These are phyloP conservation scores for Diutina mesorugosa DNA, from an alignment of 1,139 yeast genomes.

Conservation along the genomic window DNA sequence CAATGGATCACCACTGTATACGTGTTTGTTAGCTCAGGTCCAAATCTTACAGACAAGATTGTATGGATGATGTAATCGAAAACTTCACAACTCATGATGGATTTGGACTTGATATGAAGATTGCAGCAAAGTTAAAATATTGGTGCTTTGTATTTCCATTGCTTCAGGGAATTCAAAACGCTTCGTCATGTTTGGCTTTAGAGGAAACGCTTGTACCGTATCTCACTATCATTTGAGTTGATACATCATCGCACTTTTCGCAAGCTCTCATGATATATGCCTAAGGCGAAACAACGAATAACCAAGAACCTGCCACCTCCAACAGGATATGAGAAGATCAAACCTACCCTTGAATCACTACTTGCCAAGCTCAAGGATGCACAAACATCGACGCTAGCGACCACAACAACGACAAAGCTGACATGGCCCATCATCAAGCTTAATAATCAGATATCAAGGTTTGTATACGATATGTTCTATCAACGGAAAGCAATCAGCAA, in stretches of 20 bases:
- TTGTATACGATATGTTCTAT: constrained; percentile 63
- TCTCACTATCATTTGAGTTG: too few species aligned
- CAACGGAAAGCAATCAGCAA: constrained; percentile 53
- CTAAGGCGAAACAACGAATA: constrained; percentile 6
- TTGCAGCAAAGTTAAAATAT: too few species aligned
- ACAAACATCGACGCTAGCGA: constrained; percentile 19
- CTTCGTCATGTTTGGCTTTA: too few species aligned
- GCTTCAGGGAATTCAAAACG: too few species aligned
- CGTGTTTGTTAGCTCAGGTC: too few species aligned
- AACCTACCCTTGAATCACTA: constrained; percentile 56
- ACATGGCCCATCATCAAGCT: constrained; percentile 65
- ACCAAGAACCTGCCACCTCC: constrained; percentile 31
- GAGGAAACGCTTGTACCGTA: too few species aligned
- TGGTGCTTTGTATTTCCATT: too few species aligned
- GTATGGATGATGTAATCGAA: too few species aligned
- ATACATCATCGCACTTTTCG: background rate
- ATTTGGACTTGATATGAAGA: too few species aligned
- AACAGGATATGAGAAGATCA: constrained; percentile 62
- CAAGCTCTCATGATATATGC: constrained; percentile 3
- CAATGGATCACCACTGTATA: too few species aligned
- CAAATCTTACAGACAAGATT: too few species aligned
- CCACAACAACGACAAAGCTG: constrained; percentile 35
- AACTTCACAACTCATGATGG: too few species aligned
- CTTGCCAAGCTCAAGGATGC: constrained; percentile 48
- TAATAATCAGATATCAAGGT: constrained; percentile 66